Evolutionary conservation across 192 early-diverging fungal species (phyloP).

Genomic region (Coemansia sp.): DNA sequence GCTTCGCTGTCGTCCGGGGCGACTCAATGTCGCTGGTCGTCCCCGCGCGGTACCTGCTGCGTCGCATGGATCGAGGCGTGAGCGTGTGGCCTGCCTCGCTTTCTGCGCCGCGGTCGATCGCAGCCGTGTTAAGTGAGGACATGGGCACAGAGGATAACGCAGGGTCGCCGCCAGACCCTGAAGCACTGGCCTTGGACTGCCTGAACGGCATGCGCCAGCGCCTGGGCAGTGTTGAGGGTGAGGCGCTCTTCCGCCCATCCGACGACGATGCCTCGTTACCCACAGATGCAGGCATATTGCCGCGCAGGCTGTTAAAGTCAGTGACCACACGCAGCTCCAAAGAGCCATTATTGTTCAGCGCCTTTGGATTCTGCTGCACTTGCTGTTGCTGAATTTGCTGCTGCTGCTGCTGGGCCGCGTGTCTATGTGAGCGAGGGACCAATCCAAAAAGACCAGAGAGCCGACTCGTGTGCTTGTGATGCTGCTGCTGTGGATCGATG

Average conservation of each 20-base stretch:
- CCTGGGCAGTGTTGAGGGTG: constrained; percentile 24
- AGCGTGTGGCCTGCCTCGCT: neutral
- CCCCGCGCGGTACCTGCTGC: constrained; percentile 40
- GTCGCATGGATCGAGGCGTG: constrained; percentile 10
- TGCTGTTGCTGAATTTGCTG: neutral
- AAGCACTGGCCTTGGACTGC: constrained; percentile 1
- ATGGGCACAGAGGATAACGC: neutral
- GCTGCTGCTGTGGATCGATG: neutral
- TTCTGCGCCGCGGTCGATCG: neutral
- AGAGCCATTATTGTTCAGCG: neutral
- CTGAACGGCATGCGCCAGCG: constrained; percentile 49
- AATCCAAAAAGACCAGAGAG: constrained; percentile 49
- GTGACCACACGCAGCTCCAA: constrained; percentile 33
- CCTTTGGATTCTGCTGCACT: neutral
- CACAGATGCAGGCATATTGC: neutral
- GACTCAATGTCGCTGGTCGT: constrained; percentile 52
- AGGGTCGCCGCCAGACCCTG: neutral
- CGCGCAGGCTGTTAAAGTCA: constrained; percentile 33
- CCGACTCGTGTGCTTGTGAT: constrained; percentile 21
- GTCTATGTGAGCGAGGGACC: constrained; percentile 18
- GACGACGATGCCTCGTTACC: constrained; percentile 15
- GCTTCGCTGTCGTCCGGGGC: constrained; percentile 13
- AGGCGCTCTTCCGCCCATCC: constrained; percentile 30
- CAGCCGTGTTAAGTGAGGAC: no score
- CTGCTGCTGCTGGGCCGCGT: neutral